Percentiles rank a stretch among this genome's conserved stretches.
These are phyloP conservation scores for Plectranthus barbatus DNA, from an alignment of 257 asterid species.

Conservation along the genomic window DNA sequence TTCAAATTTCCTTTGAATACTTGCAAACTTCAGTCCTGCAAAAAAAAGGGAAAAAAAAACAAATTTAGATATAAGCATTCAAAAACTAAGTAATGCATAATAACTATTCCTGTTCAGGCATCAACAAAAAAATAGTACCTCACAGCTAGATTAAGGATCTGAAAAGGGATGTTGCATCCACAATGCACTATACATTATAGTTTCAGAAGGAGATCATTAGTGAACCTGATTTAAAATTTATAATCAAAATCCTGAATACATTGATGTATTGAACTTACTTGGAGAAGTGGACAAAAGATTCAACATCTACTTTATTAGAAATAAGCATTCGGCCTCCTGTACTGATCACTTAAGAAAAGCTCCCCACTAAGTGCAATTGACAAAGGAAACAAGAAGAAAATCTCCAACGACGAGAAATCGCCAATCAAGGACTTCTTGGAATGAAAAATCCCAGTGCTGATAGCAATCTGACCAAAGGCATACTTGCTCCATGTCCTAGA, in stretches of 20 bases:
- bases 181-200: slow-evolving; percentile 33
- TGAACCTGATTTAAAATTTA: slow-evolving; percentile 4
- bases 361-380: slow-evolving; percentile 78
- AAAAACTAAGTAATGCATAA: background rate
- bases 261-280: slow-evolving; percentile 38
- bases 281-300: slow-evolving; percentile 40
- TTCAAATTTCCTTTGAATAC: slow-evolving; percentile 24
- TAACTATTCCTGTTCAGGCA: background rate
- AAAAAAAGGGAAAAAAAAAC: background rate
- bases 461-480: slow-evolving; percentile 66
- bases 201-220: slow-evolving; percentile 17
- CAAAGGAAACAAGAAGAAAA: slow-evolving; percentile 77
- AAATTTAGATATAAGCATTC: background rate
- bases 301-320: slow-evolving; percentile 41
- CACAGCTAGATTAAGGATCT: slow-evolving; percentile 37
- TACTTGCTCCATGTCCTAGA: slow-evolving; percentile 86
- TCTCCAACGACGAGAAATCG: slow-evolving; percentile 62
- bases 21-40: slow-evolving; percentile 40
- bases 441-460: slow-evolving; percentile 53
- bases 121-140: slow-evolving; percentile 31
- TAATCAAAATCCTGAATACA: background rate
- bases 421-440: slow-evolving; percentile 90
- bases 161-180: slow-evolving; percentile 33
- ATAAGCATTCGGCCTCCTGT: slow-evolving; percentile 44
- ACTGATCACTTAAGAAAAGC: slow-evolving; percentile 38